phyloP scores from a whole-genome alignment of 179 eudicot genomes.

The Pouteria campechiana region DNA sequence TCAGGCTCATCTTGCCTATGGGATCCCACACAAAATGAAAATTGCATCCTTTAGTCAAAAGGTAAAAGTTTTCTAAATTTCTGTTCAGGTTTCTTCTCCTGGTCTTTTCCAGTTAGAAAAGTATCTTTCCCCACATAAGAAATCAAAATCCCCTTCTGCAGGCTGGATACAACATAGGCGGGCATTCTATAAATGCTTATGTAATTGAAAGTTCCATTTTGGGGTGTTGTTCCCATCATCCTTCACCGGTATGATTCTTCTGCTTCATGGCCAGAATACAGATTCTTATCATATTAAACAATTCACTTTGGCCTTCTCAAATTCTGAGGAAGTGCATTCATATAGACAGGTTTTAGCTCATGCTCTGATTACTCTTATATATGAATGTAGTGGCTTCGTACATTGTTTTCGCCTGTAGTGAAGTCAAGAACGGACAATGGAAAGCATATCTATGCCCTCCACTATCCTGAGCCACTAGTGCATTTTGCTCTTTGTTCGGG shows the following conservation, averaged over 20 bases:
- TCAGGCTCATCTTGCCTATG: conserved; percentile 54
- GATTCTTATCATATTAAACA: not conserved
- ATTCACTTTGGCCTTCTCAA: too few relatives aligned
- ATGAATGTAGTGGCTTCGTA: conserved; percentile 38
- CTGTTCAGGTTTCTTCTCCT: not conserved
- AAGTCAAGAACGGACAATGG: conserved; percentile 18
- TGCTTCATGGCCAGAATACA: not conserved
- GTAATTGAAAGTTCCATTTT: conserved; percentile 39
- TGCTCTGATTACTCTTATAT: too few relatives aligned
- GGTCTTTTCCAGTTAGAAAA: not conserved
- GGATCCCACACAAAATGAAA: conserved; percentile 24
- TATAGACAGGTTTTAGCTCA: not conserved
- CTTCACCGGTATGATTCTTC: conserved; percentile 26
- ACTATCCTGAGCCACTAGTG: conserved; percentile 50
- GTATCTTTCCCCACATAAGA: not conserved
- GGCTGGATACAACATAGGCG: conserved; percentile 51
- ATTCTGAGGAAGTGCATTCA: too few relatives aligned
- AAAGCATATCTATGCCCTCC: conserved; percentile 30
- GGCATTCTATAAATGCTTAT: conserved; percentile 34
- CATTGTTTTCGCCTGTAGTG: conserved; percentile 34
- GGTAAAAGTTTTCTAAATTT: conserved; percentile 17
- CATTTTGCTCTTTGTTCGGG: conserved; percentile 52
- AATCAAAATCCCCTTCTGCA: conserved; percentile 12
- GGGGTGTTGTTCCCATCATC: conserved; percentile 37
- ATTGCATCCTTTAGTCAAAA: conserved; percentile 22